Evolutionary conservation across 805 yeast species (phyloP).

Genomic region (Hanseniaspora nectarophila): DNA sequence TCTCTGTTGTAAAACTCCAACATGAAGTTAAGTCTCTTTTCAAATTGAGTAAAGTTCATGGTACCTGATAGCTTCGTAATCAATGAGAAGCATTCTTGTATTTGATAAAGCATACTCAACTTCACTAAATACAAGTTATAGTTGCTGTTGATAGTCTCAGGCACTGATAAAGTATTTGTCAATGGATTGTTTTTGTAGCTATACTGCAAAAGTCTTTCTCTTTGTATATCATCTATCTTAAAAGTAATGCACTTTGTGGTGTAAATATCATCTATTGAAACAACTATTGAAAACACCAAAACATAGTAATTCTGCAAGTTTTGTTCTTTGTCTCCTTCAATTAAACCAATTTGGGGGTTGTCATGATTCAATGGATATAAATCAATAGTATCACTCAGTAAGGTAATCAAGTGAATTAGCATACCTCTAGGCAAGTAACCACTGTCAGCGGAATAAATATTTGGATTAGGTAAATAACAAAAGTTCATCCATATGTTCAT

Average conservation of each 20-base stretch:
- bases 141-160: not conserved
- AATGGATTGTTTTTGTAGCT: not conserved
- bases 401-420: not conserved
- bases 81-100: not conserved
- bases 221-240: not conserved
- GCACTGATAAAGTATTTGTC: not conserved
- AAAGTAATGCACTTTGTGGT: not conserved
- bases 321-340: not conserved
- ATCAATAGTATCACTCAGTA: not conserved
- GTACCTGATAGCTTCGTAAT: not conserved
- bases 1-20: constrained; percentile 2
- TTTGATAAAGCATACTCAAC: not conserved
- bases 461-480: not conserved
- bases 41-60: not conserved
- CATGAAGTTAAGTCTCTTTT: not conserved
- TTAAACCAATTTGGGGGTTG: not conserved
- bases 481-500: not conserved
- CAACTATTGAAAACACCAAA: not conserved
- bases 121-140: not conserved
- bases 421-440: not conserved
- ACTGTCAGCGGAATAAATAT: not conserved
- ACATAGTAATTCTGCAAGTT: not conserved
- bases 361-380: not conserved
- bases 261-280: not conserved
- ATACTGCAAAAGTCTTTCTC: not conserved